A percentile compares a stretch with the other conserved stretches of the same genome.
Conservation (phyloP, 2,329 filamentous ascomycete genomes). For the Trichothecium sympodiale region DNA sequence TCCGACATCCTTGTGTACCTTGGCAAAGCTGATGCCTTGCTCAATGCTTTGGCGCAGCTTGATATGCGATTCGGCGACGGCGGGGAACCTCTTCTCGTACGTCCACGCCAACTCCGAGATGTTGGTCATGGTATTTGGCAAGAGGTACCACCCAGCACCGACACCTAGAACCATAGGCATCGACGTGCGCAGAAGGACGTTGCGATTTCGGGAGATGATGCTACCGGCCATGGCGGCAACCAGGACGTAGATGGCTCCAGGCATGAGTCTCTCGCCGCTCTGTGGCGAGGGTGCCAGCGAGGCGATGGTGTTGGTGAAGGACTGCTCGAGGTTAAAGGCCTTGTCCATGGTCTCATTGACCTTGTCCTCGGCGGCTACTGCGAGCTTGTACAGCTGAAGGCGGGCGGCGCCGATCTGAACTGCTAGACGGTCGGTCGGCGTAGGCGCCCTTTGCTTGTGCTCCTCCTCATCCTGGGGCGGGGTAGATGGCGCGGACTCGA, state of each 20-base stretch:
- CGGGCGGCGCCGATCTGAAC: constrained; percentile 70
- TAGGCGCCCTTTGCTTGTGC: constrained; percentile 41
- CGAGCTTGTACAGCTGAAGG: constrained; percentile 68
- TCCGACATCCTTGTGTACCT: constrained; percentile 61
- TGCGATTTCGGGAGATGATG: constrained; percentile 82
- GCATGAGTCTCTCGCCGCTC: constrained; percentile 80
- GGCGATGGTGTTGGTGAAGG: constrained; percentile 80
- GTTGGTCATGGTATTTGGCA: constrained; percentile 87
- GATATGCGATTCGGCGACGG: constrained; percentile 70
- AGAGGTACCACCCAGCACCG: constrained; percentile 69
- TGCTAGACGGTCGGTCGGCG: constrained; percentile 83
- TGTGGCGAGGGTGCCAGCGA: constrained; percentile 78
- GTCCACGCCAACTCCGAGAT: constrained; percentile 77
- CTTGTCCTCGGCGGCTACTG: constrained; percentile 63
- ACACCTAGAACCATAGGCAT: constrained; percentile 73
- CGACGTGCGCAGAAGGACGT: constrained; percentile 66
- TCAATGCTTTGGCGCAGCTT: constrained; percentile 56
- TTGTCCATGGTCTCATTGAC: constrained; percentile 74
- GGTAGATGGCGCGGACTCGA: constrained; percentile 14
- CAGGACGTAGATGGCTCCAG: constrained; percentile 82
- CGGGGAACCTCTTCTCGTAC: constrained; percentile 85
- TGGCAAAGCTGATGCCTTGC: constrained; percentile 61
- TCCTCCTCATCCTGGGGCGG: constrained; percentile 7
- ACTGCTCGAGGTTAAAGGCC: constrained; percentile 76
- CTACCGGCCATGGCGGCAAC: constrained; percentile 91